Evolutionary conservation across 83 land plant species (phyloP).

Genomic region (Thuja plicata): DNA sequence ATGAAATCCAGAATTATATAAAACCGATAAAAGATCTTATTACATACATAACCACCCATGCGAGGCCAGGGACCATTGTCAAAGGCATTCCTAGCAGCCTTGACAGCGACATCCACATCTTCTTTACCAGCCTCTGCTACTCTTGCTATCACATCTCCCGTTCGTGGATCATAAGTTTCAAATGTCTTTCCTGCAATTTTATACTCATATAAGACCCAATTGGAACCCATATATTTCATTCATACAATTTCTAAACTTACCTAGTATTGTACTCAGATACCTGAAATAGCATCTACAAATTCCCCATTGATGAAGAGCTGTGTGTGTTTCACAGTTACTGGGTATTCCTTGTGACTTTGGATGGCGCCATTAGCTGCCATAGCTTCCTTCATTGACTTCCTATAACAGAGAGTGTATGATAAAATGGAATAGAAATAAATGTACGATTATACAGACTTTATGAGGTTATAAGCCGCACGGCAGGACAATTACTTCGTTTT

Average conservation of each 20-base stretch:
- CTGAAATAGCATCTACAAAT: conserved; percentile 69
- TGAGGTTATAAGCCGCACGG: too few relatives aligned
- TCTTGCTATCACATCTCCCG: conserved; percentile 48
- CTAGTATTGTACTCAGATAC: conserved; percentile 12
- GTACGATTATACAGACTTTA: too few relatives aligned
- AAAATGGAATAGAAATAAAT: too few relatives aligned
- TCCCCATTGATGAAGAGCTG: conserved; percentile 75
- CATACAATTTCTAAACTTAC: not conserved
- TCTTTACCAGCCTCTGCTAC: conserved; percentile 65
- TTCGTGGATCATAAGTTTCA: conserved; percentile 72
- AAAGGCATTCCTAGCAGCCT: conserved; percentile 74
- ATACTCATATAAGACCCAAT: not conserved
- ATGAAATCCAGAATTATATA: not conserved
- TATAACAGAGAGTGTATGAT: too few relatives aligned
- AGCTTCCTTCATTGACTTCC: not conserved
- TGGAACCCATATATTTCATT: not conserved
- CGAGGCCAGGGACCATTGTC: conserved; percentile 84
- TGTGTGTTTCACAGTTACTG: conserved; percentile 35
- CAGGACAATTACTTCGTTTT: too few relatives aligned
- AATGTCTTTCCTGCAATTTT: conserved; percentile 63
- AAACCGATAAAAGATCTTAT: not conserved
- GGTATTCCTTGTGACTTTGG: not conserved
- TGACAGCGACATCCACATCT: conserved; percentile 72
- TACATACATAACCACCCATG: conserved; percentile 48
- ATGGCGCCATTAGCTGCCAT: not conserved